phyloP scores from a whole-genome alignment of 176 grass and related monocot genomes.

The Areca catechu region DNA sequence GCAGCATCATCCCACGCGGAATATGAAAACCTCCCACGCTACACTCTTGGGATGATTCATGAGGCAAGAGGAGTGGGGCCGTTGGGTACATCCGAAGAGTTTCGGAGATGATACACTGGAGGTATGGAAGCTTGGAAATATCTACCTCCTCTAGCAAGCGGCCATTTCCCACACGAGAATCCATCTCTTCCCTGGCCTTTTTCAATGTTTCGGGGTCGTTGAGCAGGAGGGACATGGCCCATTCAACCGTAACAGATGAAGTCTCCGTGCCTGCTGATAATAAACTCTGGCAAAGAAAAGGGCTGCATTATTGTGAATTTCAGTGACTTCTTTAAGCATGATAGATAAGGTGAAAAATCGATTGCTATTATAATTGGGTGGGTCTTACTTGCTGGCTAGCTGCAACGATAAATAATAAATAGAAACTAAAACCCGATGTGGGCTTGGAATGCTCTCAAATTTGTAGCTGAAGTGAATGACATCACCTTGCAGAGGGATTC shows the following conservation, averaged over 20 bases:
- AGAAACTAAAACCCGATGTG: too few relatives aligned
- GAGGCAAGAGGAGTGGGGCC: constrained; percentile 40
- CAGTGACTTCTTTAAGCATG: too few relatives aligned
- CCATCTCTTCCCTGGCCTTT: constrained; percentile 28
- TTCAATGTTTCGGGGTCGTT: constrained; percentile 18
- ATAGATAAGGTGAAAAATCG: too few relatives aligned
- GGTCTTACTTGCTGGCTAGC: too few relatives aligned
- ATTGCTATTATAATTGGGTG: too few relatives aligned
- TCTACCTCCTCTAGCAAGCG: constrained; percentile 44
- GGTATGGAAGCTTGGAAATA: constrained; percentile 33
- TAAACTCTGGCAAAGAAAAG: background rate
- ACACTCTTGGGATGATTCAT: constrained; percentile 49
- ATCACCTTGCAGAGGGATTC: too few relatives aligned
- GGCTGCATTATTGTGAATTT: background rate
- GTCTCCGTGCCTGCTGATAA: constrained; percentile 45
- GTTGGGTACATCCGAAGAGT: constrained; percentile 44
- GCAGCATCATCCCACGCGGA: constrained; percentile 41
- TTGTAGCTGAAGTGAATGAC: too few relatives aligned
- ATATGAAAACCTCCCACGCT: constrained; percentile 27
- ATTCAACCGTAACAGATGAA: constrained; percentile 40
- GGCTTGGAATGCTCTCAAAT: too few relatives aligned
- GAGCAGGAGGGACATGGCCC: constrained; percentile 56
- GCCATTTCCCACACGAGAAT: constrained; percentile 16
- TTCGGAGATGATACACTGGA: constrained; percentile 44
- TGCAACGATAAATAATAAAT: too few relatives aligned